These are phyloP conservation scores for Fomitopsis schrenkii DNA, from an alignment of 1,284 basidiomycete genomes.

Conservation along the genomic window DNA sequence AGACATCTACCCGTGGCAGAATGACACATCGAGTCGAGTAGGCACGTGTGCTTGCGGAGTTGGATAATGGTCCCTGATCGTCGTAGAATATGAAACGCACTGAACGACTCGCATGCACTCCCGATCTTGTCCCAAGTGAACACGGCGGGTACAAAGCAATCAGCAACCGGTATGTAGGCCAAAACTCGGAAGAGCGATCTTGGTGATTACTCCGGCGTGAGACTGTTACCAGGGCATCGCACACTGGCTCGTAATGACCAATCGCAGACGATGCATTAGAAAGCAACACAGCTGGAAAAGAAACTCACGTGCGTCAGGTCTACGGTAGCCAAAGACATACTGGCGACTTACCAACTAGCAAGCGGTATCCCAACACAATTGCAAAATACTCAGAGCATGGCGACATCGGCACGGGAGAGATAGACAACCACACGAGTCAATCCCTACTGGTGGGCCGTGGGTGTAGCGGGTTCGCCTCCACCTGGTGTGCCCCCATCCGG, in stretches of 20 bases:
- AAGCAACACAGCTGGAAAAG: not conserved
- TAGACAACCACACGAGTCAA: not conserved
- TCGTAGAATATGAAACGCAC: not conserved
- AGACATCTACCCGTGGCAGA: too few species aligned
- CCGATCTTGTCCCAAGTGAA: too few species aligned
- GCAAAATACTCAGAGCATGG: not conserved
- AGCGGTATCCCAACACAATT: not conserved
- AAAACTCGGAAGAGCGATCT: not conserved
- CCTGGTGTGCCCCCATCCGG: constrained; percentile 20
- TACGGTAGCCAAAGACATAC: not conserved
- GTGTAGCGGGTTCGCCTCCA: not conserved
- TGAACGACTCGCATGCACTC: not conserved
- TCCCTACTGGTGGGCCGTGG: not conserved
- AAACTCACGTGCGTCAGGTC: not conserved
- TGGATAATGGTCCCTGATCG: not conserved
- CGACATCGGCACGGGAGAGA: not conserved
- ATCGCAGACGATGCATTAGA: not conserved
- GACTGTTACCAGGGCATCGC: too few species aligned
- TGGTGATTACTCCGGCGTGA: not conserved
- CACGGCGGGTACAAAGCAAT: too few species aligned
- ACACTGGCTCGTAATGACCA: not conserved
- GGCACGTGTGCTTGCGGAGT: not conserved
- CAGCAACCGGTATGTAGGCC: too few species aligned
- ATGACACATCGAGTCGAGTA: not conserved
- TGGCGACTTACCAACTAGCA: not conserved